A percentile compares a stretch with the other conserved stretches of the same genome.
Evolutionary conservation across 495 filamentous ascomycete species (phyloP).

Genomic region (Penicillium odoratum): DNA sequence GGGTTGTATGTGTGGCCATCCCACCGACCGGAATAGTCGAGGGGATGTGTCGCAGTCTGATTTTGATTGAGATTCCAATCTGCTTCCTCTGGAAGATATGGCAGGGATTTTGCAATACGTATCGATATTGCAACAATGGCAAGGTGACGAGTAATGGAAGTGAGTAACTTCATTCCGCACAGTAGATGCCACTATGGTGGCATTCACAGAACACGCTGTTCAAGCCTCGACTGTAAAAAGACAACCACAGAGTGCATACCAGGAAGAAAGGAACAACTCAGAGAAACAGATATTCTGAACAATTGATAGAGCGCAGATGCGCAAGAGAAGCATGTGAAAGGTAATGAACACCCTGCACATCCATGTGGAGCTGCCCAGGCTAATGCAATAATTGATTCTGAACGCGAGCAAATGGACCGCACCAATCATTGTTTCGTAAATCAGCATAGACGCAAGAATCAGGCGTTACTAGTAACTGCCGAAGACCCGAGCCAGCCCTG

Average conservation of each 20-base stretch:
- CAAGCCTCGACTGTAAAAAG: constrained; percentile 11
- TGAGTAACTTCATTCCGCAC: constrained; percentile 12
- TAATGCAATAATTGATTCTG: constrained; percentile 10
- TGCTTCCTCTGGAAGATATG: constrained; percentile 31
- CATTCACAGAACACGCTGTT: constrained; percentile 14
- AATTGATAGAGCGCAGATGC: constrained; percentile 8
- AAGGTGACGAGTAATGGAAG: constrained; percentile 12
- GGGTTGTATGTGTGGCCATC: constrained; percentile 49
- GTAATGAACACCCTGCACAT: constrained; percentile 7
- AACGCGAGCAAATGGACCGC: constrained; percentile 6
- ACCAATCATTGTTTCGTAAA: constrained; percentile 11
- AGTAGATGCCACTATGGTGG: constrained; percentile 17
- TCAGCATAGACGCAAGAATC: constrained; percentile 10
- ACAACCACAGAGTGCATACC: constrained; percentile 10
- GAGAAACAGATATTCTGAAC: constrained; percentile 8
- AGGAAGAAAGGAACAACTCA: constrained; percentile 8
- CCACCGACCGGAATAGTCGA: constrained; percentile 63
- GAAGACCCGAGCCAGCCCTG: constrained; percentile 8
- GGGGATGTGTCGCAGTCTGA: constrained; percentile 52
- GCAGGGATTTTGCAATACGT: constrained; percentile 16
- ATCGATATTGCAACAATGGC: constrained; percentile 17
- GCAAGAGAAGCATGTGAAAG: constrained; percentile 10
- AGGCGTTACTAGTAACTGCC: constrained; percentile 8
- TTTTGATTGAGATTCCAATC: constrained; percentile 62
- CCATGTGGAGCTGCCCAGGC: constrained; percentile 1